Base-by-base conservation (phyloP, 805 yeast genomes). In the Yarrowia sp. region DNA sequence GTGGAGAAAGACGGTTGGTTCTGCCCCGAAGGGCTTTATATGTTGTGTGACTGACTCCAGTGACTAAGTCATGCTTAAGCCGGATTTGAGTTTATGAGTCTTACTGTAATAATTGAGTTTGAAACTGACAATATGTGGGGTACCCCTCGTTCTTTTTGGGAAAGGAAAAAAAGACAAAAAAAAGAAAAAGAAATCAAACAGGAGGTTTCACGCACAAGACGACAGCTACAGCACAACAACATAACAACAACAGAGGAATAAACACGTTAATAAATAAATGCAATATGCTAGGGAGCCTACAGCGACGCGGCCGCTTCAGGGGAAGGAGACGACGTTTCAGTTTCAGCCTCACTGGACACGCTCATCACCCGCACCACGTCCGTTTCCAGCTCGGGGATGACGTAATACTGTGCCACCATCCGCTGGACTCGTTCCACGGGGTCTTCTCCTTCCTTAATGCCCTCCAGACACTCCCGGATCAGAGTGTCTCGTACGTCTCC, bases 321-420 rank as follows among this genome's bases (percentile, higher is more conserved):
- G 28, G 28, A 22, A 22, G 28, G 28, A 22, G 28, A 22, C 5
- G n/a, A n/a, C n/a, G n/a, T n/a, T n/a, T n/a, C n/a, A n/a, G 28
- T 22, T 22, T 22, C 38, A 35, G 38, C 38, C 38, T 35, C 38
- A 35, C 28, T 22, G 4, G 28, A 22, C 28, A 22, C 28, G 28
- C 60, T 38, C 61, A 55, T 28, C 17, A 55, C 61, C 47, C 61
- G n/a, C n/a, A 31, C 47, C 10, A 55, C 61, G 36, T 55, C 61
- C 10, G 15, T 31, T 15, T 55, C 61, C 38, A 55, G 35, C 17
- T 41, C 47, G 32, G 61, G 61, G 17, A 55, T 55, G 38, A 55
- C 47, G 38, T 55, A 55, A 28, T 55, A 41, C 28, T 55, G 47
- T 14, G 61, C 41, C 47, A 55, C 47, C 61, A 55, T 55, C 3